Conservation (phyloP, 768 basidiomycete species). For the Lentinula detonsa region DNA sequence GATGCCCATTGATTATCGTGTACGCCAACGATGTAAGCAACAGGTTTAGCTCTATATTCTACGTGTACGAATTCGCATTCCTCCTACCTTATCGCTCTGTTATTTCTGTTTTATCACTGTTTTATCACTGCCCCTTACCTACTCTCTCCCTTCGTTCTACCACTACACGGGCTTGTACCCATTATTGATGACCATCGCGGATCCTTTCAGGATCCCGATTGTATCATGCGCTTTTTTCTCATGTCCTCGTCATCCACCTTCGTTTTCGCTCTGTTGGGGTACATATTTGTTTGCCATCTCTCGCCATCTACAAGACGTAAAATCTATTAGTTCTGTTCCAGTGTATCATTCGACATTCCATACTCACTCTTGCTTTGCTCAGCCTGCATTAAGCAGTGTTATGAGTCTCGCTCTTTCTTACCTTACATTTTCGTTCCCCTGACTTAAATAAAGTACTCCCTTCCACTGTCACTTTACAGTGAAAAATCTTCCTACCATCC, state of each 20-base stretch:
- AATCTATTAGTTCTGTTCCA: not conserved
- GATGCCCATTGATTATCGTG: not conserved
- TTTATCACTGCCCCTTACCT: not conserved
- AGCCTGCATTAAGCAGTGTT: not conserved
- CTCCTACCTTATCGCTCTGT: not conserved
- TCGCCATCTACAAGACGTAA: not conserved
- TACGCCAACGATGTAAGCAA: not conserved
- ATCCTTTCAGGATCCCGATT: not conserved
- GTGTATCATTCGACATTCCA: not conserved
- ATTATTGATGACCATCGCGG: not conserved
- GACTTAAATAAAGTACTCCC: not conserved
- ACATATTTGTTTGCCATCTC: not conserved
- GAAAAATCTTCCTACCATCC: not conserved
- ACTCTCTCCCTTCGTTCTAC: not conserved
- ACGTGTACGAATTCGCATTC: conserved; percentile 2
- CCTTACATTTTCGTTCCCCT: not conserved
- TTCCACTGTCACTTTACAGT: not conserved
- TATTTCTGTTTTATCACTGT: not conserved
- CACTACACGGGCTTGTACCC: not conserved
- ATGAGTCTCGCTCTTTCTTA: not conserved
- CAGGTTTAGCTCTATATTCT: not conserved
- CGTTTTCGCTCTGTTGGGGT: not conserved
- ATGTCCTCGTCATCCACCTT: not conserved
- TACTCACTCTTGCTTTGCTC: not conserved
- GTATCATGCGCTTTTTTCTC: not conserved